These are phyloP conservation scores for Rhizomucor pusillus DNA, from an alignment of 371 early-diverging fungal species.

Conservation along the genomic window DNA sequence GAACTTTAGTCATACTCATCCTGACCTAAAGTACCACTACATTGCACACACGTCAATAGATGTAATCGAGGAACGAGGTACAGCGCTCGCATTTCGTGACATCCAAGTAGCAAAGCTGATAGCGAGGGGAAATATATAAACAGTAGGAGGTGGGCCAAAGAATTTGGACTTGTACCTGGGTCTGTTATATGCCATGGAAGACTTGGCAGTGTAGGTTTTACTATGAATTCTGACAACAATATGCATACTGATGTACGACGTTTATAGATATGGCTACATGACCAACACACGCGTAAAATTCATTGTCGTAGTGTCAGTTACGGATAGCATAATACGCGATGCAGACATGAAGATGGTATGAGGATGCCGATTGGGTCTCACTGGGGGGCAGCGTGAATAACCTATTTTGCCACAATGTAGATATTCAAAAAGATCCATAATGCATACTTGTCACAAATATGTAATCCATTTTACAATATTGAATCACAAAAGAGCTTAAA, in stretches of 20 bases:
- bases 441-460: slow-evolving; percentile 74
- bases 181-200: slow-evolving; percentile 83
- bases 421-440: slow-evolving; percentile 78
- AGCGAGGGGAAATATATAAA: neutral
- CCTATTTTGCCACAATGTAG: slow-evolving; percentile 31
- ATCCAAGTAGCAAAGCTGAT: neutral
- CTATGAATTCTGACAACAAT: neutral
- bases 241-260: neutral
- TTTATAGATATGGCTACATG: slow-evolving; percentile 79
- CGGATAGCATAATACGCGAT: slow-evolving; percentile 76
- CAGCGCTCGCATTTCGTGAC: neutral
- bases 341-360: slow-evolving; percentile 78
- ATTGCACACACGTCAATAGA: slow-evolving; percentile 87
- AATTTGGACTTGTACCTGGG: slow-evolving; percentile 79
- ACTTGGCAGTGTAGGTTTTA: slow-evolving; percentile 71
- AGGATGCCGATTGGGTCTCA: slow-evolving; percentile 1
- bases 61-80: slow-evolving; percentile 84
- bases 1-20: slow-evolving; percentile 69
- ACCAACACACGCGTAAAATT: slow-evolving; percentile 85
- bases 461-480: slow-evolving; percentile 81
- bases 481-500: slow-evolving; percentile 56
- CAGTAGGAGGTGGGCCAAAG: slow-evolving; percentile 61
- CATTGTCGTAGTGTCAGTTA: slow-evolving; percentile 71
- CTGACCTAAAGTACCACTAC: slow-evolving; percentile 85
- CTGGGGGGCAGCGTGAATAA: neutral